Conservation (phyloP, 805 yeast genomes). For the Zygotorulaspora chibaensis region DNA sequence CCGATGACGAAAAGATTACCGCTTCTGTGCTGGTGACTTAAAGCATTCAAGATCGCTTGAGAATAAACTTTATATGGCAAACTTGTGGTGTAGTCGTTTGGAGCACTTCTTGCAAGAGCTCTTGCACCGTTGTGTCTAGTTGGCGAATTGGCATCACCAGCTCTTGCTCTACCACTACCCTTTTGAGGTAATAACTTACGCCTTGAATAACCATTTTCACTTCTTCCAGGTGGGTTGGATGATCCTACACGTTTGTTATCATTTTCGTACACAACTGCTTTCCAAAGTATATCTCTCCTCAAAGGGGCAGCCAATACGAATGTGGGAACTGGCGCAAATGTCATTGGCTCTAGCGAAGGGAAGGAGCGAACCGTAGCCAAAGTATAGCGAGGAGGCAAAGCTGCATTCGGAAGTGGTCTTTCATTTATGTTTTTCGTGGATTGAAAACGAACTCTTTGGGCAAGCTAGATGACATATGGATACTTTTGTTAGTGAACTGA, state of each 20-base stretch:
- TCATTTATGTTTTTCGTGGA: slow-evolving; percentile 9
- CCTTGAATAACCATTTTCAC: slow-evolving; percentile 80
- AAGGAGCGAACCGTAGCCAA: slow-evolving; percentile 74
- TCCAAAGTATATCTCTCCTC: slow-evolving; percentile 91
- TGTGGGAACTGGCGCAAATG: slow-evolving; percentile 71
- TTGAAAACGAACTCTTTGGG: slow-evolving; percentile 13
- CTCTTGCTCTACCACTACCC: slow-evolving; percentile 93
- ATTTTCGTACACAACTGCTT: slow-evolving; percentile 88
- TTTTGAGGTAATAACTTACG: slow-evolving; percentile 83
- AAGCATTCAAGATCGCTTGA: slow-evolving; percentile 73
- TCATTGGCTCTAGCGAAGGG: slow-evolving; percentile 85
- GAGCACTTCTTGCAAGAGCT: slow-evolving; percentile 87
- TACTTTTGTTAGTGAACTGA: slow-evolving; percentile 5
- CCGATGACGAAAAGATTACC: slow-evolving; percentile 75
- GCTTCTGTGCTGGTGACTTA: slow-evolving; percentile 71
- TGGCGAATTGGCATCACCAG: slow-evolving; percentile 94
- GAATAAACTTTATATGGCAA: slow-evolving; percentile 71
- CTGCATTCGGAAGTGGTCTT: slow-evolving; percentile 26
- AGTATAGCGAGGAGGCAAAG: slow-evolving; percentile 62
- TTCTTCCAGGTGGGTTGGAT: slow-evolving; percentile 79
- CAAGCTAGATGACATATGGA: slow-evolving; percentile 3
- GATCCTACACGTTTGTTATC: slow-evolving; percentile 88
- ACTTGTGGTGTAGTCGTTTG: slow-evolving; percentile 79
- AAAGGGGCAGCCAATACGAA: slow-evolving; percentile 66
- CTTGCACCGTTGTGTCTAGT: slow-evolving; percentile 83